phyloP scores from a whole-genome alignment of 768 basidiomycete species.

The Amanita phalloides region DNA sequence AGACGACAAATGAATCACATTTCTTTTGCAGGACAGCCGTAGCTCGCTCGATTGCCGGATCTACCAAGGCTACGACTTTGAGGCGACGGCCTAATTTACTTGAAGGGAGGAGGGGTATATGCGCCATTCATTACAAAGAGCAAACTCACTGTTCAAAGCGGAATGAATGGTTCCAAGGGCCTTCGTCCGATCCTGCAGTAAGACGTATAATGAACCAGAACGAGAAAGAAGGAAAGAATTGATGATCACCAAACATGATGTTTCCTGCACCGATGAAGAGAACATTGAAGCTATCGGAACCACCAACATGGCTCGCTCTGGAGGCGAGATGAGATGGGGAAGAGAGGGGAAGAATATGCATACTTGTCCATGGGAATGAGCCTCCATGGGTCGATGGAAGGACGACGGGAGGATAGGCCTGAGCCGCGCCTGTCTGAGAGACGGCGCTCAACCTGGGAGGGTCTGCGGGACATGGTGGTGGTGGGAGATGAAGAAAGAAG shows the following conservation, averaged over 20 bases:
- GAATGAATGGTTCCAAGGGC: constrained; percentile 91
- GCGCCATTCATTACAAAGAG: constrained; percentile 8
- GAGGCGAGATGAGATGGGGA: constrained; percentile 3
- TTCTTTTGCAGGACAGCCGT: constrained; percentile 76
- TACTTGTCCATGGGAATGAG: constrained; percentile 78
- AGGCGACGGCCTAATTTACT: constrained; percentile 94
- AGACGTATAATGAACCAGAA: background rate
- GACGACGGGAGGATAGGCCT: constrained; percentile 46
- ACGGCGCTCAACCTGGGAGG: constrained; percentile 23
- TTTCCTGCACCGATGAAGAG: constrained; percentile 94
- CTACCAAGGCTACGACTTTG: constrained; percentile 91
- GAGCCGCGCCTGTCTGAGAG: constrained; percentile 38
- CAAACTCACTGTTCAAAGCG: constrained; percentile 71
- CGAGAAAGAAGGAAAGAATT: background rate
- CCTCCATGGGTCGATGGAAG: constrained; percentile 69
- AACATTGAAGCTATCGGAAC: constrained; percentile 78
- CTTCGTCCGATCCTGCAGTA: constrained; percentile 65
- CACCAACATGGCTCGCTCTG: constrained; percentile 42
- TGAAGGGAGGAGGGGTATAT: background rate
- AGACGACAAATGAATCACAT: constrained; percentile 85
- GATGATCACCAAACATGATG: constrained; percentile 83
- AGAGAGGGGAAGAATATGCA: constrained; percentile 10
- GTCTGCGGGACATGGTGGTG: constrained; percentile 9
- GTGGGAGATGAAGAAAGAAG: constrained; percentile 5
- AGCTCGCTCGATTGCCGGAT: constrained; percentile 81